These are phyloP conservation scores for Teunomyces kruisii DNA, from an alignment of 805 yeast species.

Conservation along the genomic window DNA sequence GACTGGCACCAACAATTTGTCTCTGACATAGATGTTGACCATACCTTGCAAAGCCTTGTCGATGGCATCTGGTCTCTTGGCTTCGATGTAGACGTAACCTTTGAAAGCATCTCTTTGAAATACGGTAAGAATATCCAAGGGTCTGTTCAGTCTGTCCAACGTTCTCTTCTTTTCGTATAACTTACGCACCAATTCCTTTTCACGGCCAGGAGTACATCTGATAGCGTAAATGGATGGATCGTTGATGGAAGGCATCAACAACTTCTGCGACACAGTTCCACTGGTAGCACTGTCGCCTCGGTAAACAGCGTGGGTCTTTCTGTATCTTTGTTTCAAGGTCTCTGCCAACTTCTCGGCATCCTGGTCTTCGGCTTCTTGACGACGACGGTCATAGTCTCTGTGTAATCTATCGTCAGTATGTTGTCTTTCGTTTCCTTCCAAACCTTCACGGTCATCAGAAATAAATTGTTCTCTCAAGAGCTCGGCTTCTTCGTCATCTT, in stretches of 20 bases:
- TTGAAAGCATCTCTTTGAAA: conserved; percentile 92
- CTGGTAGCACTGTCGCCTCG: conserved; percentile 74
- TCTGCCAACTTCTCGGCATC: conserved; percentile 95
- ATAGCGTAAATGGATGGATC: conserved; percentile 97
- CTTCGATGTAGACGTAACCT: conserved; percentile 93
- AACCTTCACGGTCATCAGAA: conserved; percentile 63
- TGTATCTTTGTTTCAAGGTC: conserved; percentile 87
- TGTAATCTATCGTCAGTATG: conserved; percentile 73
- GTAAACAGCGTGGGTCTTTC: conserved; percentile 79
- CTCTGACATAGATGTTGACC: conserved; percentile 73
- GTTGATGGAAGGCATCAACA: conserved; percentile 90
- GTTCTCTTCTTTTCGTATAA: conserved; percentile 81
- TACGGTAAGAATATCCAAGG: conserved; percentile 83
- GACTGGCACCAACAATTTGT: conserved; percentile 87
- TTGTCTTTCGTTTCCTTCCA: conserved; percentile 29
- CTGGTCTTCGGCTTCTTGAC: conserved; percentile 85
- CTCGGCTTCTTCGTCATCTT: conserved; percentile 90
- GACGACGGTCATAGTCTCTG: conserved; percentile 84
- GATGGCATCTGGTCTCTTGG: conserved; percentile 89
- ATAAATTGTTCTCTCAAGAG: conserved; percentile 78
- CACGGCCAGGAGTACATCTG: conserved; percentile 89
- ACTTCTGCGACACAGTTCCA: conserved; percentile 80
- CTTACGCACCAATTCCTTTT: conserved; percentile 84
- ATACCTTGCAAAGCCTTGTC: conserved; percentile 85
- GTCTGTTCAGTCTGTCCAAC: conserved; percentile 67